Conservation (phyloP, 176 grass and related monocot genomes). For the Cenchrus fungigraminus region DNA sequence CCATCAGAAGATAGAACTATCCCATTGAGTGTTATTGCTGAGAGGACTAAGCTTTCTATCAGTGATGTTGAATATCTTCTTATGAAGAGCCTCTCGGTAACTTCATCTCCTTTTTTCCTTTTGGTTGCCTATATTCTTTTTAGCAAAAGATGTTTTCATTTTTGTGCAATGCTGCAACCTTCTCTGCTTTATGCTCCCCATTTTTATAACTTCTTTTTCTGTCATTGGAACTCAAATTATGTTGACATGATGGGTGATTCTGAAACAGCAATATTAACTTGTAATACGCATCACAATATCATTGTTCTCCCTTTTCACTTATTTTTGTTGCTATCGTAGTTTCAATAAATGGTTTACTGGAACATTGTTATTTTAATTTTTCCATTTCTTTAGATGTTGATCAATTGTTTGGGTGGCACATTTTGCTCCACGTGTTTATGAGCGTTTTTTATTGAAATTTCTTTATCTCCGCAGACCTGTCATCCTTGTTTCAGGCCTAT, state of each 20-base stretch:
- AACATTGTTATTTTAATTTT: neutral
- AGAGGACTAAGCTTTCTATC: slow-evolving; percentile 76
- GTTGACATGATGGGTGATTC: neutral
- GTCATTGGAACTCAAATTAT: neutral
- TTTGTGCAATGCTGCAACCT: neutral
- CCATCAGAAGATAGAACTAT: slow-evolving; percentile 90
- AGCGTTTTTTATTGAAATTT: neutral
- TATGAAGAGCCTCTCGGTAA: slow-evolving; percentile 99
- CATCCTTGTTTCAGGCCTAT: neutral
- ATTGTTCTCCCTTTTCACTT: neutral
- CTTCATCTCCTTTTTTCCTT: slow-evolving; percentile 13
- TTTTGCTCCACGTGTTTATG: neutral
- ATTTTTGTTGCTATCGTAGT: neutral
- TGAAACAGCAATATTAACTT: neutral
- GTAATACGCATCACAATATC: neutral
- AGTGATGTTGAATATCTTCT: slow-evolving; percentile 87
- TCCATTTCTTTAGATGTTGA: neutral
- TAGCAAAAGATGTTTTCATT: slow-evolving; percentile 28
- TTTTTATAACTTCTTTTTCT: neutral
- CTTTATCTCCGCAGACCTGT: neutral
- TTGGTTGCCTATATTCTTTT: slow-evolving; percentile 29
- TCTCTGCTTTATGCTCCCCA: neutral
- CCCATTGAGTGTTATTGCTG: slow-evolving; percentile 76
- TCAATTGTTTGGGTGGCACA: neutral
- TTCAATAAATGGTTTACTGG: neutral